Conservation (phyloP, 345 rosid species). For the Iberis pinnata region DNA sequence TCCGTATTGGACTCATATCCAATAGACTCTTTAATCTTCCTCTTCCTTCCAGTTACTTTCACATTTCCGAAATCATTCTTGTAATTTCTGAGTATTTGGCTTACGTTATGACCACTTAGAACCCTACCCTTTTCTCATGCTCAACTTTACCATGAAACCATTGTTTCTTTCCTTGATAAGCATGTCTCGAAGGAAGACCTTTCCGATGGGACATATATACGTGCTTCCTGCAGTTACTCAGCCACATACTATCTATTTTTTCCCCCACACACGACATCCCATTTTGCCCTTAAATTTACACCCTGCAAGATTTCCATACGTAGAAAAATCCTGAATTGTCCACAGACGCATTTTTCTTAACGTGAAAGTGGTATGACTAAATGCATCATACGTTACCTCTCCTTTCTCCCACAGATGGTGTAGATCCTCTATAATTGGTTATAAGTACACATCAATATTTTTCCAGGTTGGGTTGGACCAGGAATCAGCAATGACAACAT, state of each 20-base stretch:
- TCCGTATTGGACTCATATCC: too few relatives aligned
- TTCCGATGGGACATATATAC: not conserved
- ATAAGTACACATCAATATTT: not conserved
- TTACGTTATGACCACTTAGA: not conserved
- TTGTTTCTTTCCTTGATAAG: not conserved
- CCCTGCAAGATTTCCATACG: not conserved
- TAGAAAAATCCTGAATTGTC: not conserved
- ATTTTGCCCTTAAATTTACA: not conserved
- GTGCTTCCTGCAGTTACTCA: not conserved
- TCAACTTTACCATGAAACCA: not conserved
- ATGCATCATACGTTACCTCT: not conserved
- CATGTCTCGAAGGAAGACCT: not conserved
- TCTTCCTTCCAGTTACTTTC: not conserved
- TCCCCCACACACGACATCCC: not conserved
- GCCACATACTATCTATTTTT: not conserved
- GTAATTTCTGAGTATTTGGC: not conserved
- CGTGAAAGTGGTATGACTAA: not conserved
- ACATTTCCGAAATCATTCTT: not conserved
- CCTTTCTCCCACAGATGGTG: not conserved
- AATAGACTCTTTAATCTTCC: too few relatives aligned
- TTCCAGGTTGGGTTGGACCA: not conserved
- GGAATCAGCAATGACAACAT: not conserved
- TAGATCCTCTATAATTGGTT: slow-evolving; percentile 3
- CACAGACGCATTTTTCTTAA: not conserved
- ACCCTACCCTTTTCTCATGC: not conserved